phyloP scores from a whole-genome alignment of 352 stramenopile species.

The Phytophthora sansomeana region DNA sequence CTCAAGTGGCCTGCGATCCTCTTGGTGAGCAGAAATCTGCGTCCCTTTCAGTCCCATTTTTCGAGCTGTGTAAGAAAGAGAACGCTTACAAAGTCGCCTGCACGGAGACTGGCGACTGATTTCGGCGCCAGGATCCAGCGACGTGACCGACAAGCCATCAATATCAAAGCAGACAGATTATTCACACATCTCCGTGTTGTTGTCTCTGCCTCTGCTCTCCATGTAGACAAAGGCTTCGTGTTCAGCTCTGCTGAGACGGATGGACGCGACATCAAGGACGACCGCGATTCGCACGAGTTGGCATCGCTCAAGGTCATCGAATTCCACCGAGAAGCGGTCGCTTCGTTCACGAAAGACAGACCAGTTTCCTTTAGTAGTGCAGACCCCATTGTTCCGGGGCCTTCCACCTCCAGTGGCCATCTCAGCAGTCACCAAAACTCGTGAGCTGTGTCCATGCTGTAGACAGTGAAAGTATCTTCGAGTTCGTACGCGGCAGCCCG shows the following conservation, averaged over 20 bases:
- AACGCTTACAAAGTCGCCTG: slow-evolving; percentile 41
- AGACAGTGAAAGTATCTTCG: background rate
- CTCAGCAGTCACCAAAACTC: slow-evolving; percentile 4
- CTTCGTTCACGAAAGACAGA: slow-evolving; percentile 33
- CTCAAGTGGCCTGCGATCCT: slow-evolving; percentile 53
- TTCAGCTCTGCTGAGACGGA: slow-evolving; percentile 56
- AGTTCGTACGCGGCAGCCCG: background rate
- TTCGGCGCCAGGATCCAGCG: slow-evolving; percentile 11
- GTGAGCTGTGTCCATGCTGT: slow-evolving; percentile 9
- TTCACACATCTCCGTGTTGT: slow-evolving; percentile 32
- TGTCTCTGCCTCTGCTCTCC: slow-evolving; percentile 15
- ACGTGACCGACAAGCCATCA: slow-evolving; percentile 28
- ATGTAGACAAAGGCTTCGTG: slow-evolving; percentile 50
- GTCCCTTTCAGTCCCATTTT: slow-evolving; percentile 26
- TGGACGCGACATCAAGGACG: slow-evolving; percentile 25
- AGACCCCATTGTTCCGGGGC: slow-evolving; percentile 13
- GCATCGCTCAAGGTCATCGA: slow-evolving; percentile 31
- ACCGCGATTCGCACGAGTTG: slow-evolving; percentile 21
- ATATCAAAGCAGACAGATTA: slow-evolving; percentile 39
- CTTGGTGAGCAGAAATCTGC: slow-evolving; percentile 12
- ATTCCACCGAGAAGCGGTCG: slow-evolving; percentile 26
- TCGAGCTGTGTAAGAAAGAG: slow-evolving; percentile 48
- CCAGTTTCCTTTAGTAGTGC: slow-evolving; percentile 29
- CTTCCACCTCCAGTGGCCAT: slow-evolving; percentile 6
- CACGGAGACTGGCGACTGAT: slow-evolving; percentile 22